Evolutionary conservation across 495 filamentous ascomycete species (phyloP).

Genomic region (Echria macrotheca): DNA sequence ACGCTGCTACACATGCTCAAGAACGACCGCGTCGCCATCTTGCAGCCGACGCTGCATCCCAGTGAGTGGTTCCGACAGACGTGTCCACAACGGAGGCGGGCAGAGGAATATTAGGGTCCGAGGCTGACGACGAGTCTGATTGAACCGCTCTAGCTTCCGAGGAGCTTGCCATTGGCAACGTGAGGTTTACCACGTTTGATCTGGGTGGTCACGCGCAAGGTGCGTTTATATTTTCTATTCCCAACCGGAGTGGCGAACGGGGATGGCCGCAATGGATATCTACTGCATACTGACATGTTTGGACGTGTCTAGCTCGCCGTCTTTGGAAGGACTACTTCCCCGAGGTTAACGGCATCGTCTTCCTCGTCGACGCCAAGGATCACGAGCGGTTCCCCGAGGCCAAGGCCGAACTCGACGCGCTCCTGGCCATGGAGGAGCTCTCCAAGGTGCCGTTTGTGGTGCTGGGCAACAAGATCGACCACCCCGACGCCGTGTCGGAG

Average conservation of each 20-base stretch:
- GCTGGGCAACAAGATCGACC: slow-evolving; percentile 98
- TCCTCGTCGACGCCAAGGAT: slow-evolving; percentile 96
- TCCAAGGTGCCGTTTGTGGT: slow-evolving; percentile 91
- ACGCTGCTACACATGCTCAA: slow-evolving; percentile 90
- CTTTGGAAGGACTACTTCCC: slow-evolving; percentile 99
- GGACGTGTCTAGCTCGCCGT: slow-evolving; percentile 68
- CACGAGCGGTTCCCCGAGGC: slow-evolving; percentile 87
- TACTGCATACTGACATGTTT: too few relatives aligned
- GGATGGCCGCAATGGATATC: too few relatives aligned
- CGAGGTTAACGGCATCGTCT: slow-evolving; percentile 95
- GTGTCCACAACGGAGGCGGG: slow-evolving; percentile 6
- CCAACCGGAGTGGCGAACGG: too few relatives aligned
- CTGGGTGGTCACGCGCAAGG: slow-evolving; percentile 96
- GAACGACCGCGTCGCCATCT: slow-evolving; percentile 92
- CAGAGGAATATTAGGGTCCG: slow-evolving; percentile 7
- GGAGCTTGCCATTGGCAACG: slow-evolving; percentile 93
- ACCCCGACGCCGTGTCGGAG: slow-evolving; percentile 90
- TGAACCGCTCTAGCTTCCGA: slow-evolving; percentile 79
- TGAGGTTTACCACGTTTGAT: slow-evolving; percentile 96
- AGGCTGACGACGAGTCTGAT: slow-evolving; percentile 18
- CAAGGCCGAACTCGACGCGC: slow-evolving; percentile 93
- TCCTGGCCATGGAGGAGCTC: slow-evolving; percentile 89
- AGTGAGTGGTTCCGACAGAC: slow-evolving; percentile 51
- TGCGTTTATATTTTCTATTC: slow-evolving; percentile 39
- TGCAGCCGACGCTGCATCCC: slow-evolving; percentile 84